These are phyloP conservation scores for Cordia subcordata DNA, from an alignment of 257 asterid genomes.

Conservation along the genomic window DNA sequence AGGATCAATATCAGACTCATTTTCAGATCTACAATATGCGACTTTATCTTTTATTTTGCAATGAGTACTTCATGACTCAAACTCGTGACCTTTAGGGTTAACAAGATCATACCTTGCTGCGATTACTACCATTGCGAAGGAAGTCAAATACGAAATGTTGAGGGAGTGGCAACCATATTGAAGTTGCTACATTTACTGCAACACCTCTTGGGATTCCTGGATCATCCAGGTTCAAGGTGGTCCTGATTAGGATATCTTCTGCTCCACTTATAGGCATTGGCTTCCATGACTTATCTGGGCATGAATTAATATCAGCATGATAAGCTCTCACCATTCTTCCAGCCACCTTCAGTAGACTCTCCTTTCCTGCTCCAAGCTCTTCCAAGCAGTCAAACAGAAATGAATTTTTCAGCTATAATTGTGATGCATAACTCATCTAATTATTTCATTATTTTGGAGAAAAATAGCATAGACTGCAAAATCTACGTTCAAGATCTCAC, in stretches of 20 bases:
- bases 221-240: slow-evolving; percentile 27
- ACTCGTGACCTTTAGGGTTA: too few species aligned
- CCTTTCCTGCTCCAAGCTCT: slow-evolving; percentile 26
- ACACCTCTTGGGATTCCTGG: slow-evolving; percentile 31
- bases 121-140: slow-evolving; percentile 27
- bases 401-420: background rate
- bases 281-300: slow-evolving; percentile 35
- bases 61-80: too few species aligned
- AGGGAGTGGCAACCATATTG: slow-evolving; percentile 39
- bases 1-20: too few species aligned
- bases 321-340: slow-evolving; percentile 35
- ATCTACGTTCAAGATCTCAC: too few species aligned
- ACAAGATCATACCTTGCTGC: slow-evolving; percentile 46
- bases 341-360: slow-evolving; percentile 31
- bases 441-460: too few species aligned
- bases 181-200: slow-evolving; percentile 36
- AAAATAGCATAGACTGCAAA: too few species aligned
- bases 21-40: too few species aligned
- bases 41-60: too few species aligned
- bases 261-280: slow-evolving; percentile 31
- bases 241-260: slow-evolving; percentile 34
- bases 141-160: slow-evolving; percentile 29
- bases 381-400: background rate
- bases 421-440: too few species aligned
- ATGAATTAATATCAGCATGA: slow-evolving; percentile 30